Evolutionary conservation across 257 asterid species (phyloP), one percentile per base, ranked within the genome.

Genomic region (Solanum chiquidenum): DNA sequence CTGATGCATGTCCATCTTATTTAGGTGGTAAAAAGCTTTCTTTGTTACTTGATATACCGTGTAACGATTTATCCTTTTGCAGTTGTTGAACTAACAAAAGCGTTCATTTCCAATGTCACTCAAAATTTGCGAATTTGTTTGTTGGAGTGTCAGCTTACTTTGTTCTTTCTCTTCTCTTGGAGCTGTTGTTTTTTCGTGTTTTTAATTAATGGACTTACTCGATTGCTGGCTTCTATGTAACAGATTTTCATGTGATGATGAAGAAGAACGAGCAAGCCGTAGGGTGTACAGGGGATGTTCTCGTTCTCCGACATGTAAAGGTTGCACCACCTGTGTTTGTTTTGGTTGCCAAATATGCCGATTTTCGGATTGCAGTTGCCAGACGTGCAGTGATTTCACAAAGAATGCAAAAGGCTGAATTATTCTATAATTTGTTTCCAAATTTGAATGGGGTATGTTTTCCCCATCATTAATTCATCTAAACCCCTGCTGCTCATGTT

Each of bases 291-390:
- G 93, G 83, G 94, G 94, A 29, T 93, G 95, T 86, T 69, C 88
- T 12, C 92, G 94, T 21, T 88, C 92, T 83, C 90, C 93, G 8
- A 90, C 94, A 27, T 93, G 95, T 92, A 88, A 90, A 84, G 95
- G 95, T 31, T 93, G 95, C 93, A 91, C 93, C 44, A 87, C 94
- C 34, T 93, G 95, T 27, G 95, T 93, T 37, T 93, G 95, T 71
- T 93, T 93, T 85, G 95, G 95, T 16, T 93, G 95, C 52, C 88
- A 93, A 72, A 86, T 86, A 80, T 93, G 95, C 75, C 91, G 95
- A 71, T 93, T 93, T 74, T 87, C 91, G 0, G 95, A 91, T 71
- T 93, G 94, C 91, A 35, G 79, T 89, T 93, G 94, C 93, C 95
- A 93, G 90, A 91, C 91, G 66, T 93, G 95, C 91, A 73, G 89